A percentile compares a stretch with the other conserved stretches of the same genome.
Conservation (phyloP, 306 rosid genomes). For the Biancaea sappan region DNA sequence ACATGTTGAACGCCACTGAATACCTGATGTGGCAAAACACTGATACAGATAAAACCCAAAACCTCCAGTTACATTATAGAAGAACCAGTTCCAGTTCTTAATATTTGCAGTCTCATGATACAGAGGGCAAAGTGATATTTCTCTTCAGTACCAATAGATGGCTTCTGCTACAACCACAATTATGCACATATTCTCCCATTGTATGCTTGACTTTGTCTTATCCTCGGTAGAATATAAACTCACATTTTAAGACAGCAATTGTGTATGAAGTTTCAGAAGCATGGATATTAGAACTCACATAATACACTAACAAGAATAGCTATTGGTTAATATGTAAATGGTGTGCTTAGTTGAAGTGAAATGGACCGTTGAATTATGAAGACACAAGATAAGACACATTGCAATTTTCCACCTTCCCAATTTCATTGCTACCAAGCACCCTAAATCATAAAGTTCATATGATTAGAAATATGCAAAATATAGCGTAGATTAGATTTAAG, state of each 20-base stretch:
- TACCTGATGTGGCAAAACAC: not conserved
- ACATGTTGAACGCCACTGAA: not conserved
- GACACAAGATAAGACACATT: not conserved
- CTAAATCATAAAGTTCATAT: not conserved
- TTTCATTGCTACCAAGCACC: not conserved
- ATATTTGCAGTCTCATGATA: not conserved
- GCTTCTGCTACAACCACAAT: not conserved
- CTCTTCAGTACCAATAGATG: not conserved
- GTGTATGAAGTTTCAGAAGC: not conserved
- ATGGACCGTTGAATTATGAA: not conserved
- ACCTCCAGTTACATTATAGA: not conserved
- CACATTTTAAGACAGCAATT: not conserved
- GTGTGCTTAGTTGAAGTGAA: not conserved
- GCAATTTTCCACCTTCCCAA: not conserved
- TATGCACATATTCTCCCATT: not conserved
- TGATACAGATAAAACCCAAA: conserved; percentile 8
- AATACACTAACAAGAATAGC: not conserved
- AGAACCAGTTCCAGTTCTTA: not conserved
- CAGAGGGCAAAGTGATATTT: not conserved
- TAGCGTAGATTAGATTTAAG: not conserved
- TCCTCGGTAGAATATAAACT: not conserved
- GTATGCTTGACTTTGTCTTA: not conserved
- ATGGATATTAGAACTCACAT: not conserved
- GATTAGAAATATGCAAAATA: not conserved
- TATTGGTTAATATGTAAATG: not conserved